Conservation (phyloP, 352 stramenopile species). For the Phytopythium oedochilum region DNA sequence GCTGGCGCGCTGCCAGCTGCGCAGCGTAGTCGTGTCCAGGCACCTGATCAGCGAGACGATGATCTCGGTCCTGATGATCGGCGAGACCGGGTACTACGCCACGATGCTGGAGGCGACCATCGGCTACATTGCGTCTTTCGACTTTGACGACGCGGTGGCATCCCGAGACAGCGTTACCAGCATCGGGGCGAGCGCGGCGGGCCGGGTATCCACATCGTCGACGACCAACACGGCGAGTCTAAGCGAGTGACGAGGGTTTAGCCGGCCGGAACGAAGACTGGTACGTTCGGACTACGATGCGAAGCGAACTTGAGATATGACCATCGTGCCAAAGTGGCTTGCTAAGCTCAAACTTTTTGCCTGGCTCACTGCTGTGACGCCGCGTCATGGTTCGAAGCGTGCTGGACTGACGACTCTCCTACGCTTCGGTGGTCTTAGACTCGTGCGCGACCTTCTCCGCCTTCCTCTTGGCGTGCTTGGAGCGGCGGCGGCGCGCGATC, state of each 20-base stretch:
- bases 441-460: no score
- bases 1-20: conserved; percentile 41
- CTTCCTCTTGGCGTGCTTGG: no score
- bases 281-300: no score
- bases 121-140: conserved; percentile 54
- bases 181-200: conserved; percentile 57
- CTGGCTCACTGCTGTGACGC: no score
- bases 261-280: no score
- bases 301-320: no score
- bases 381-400: no score
- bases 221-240: conserved; percentile 3
- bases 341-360: no score
- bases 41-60: conserved; percentile 77
- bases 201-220: conserved; percentile 28
- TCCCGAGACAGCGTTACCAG: conserved; percentile 15
- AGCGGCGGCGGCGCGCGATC: no score
- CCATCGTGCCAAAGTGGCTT: no score
- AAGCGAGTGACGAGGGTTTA: neutral
- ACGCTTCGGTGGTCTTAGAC: no score
- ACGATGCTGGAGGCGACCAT: conserved; percentile 77
- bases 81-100: conserved; percentile 76
- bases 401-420: no score
- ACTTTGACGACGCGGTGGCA: conserved; percentile 1
- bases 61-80: conserved; percentile 68
- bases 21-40: conserved; percentile 49